Percentiles rank a stretch among this genome's conserved stretches.
Conservation (phyloP, 306 rosid genomes). For the Prunus campanulata region DNA sequence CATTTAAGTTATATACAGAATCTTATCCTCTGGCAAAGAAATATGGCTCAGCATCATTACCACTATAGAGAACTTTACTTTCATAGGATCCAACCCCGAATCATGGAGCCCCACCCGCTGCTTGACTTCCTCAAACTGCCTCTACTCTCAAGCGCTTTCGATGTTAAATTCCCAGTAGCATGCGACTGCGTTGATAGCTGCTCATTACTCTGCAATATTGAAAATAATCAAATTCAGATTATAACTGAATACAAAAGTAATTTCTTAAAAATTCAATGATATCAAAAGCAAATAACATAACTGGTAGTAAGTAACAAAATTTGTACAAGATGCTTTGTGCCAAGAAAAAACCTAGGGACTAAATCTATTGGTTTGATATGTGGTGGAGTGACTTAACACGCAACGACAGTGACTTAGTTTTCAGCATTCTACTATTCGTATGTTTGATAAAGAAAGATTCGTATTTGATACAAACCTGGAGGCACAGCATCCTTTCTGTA, state of each 20-base stretch:
- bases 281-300: too few relatives aligned
- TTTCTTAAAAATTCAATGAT: too few relatives aligned
- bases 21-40: not conserved
- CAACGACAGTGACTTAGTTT: not conserved
- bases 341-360: not conserved
- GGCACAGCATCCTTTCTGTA: conserved; percentile 45
- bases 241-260: too few relatives aligned
- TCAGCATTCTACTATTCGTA: not conserved
- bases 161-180: conserved; percentile 45
- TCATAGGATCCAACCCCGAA: conserved; percentile 26
- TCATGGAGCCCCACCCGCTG: conserved; percentile 33
- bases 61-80: not conserved
- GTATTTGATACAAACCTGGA: conserved; percentile 52
- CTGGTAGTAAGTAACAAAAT: not conserved
- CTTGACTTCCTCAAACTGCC: conserved; percentile 23
- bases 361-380: not conserved
- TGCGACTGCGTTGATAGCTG: conserved; percentile 29
- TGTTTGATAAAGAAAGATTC: not conserved
- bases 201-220: not conserved
- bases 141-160: conserved; percentile 25
- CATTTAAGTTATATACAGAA: conserved; percentile 2
- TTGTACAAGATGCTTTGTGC: not conserved
- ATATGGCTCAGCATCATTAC: not conserved
- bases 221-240: too few relatives aligned
- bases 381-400: not conserved